Evolutionary conservation across 208 protist genomes (phyloP).

Genomic region (Crithidia thermophila): DNA sequence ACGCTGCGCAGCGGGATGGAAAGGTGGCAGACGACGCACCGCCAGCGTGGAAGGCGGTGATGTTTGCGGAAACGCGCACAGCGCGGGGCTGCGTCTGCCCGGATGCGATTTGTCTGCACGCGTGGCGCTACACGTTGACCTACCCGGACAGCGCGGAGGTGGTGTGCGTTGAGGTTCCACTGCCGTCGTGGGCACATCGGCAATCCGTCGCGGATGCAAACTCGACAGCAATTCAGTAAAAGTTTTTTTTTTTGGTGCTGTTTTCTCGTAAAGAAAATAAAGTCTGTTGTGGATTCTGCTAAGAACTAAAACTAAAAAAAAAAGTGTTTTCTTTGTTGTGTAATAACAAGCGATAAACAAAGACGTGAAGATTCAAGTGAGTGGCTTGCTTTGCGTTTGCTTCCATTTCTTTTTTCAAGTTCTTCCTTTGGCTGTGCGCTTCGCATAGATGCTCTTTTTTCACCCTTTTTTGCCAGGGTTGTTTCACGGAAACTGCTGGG

Average conservation of each 20-base stretch:
- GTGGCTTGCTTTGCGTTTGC: too few species aligned
- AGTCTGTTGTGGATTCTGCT: too few species aligned
- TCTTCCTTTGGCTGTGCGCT: too few species aligned
- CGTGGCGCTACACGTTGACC: constrained; percentile 59
- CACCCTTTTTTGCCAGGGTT: background rate
- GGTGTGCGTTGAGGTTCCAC: constrained; percentile 36
- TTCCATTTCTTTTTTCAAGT: too few species aligned
- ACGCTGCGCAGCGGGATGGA: background rate
- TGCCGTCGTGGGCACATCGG: constrained; percentile 37
- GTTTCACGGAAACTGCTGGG: too few species aligned
- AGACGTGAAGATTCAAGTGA: too few species aligned
- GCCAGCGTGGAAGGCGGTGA: background rate
- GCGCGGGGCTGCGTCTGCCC: constrained; percentile 47
- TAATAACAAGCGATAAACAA: too few species aligned
- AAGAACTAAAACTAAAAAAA: too few species aligned
- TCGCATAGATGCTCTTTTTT: background rate
- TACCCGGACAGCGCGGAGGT: constrained; percentile 12
- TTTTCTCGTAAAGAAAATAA: too few species aligned
- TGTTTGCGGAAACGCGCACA: constrained; percentile 15
- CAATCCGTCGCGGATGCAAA: background rate
- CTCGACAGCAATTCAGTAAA: background rate
- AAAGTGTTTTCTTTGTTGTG: too few species aligned
- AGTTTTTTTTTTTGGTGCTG: too few species aligned
- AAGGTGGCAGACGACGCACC: background rate
- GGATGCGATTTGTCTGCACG: constrained; percentile 65